Base-by-base conservation (phyloP, 306 rosid genomes). In the Sphenostylis stenocarpa region DNA sequence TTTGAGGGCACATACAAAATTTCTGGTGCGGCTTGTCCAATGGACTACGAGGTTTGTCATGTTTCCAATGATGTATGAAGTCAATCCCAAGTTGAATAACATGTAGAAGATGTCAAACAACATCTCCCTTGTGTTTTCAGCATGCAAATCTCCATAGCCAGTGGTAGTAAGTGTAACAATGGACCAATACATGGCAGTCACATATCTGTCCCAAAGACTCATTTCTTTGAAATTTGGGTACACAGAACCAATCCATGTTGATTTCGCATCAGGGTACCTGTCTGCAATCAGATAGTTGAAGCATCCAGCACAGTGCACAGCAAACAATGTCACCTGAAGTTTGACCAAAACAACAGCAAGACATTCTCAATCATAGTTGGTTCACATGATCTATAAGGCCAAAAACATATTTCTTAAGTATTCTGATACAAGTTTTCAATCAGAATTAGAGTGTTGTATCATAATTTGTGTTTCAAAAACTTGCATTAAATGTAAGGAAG, bases 1-100 rank as follows among this genome's bases (percentile, higher is more conserved):
- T 39, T 47, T 60, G 66, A 67, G 86, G 74, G 51, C 19, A 75
- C 94, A 29, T 88, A 93, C 98, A 49, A 93, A 93, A 44, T 83
- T 86, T 88, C 95, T 88, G 76, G 98, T 93, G 73, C 90, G 92
- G 77, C 98, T 93, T 12, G 98, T 89, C 91, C 97, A 89, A 43
- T 89, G 98, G 38, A 93, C 97, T 13, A 93, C 97, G 11, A 93
- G 80, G 80, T 93, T 93, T 14, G 98, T 93, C 93, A 93, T 93
- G 86, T 93, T 93, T 2, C 98, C 98, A 36, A 93, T 93, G 88
- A 93, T 85, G 75, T 93, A 93, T 53, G 98, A 76, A 4, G 91
- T 88, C 82, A 93, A 81, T 24, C 98, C 98, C 86, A 93, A 78
- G 80, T 91, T 91, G 86, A 93, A 93, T 26, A 93, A 81, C 97